Conservation (phyloP, 1,284 basidiomycete species). For the Rhodotorula sp. region DNA sequence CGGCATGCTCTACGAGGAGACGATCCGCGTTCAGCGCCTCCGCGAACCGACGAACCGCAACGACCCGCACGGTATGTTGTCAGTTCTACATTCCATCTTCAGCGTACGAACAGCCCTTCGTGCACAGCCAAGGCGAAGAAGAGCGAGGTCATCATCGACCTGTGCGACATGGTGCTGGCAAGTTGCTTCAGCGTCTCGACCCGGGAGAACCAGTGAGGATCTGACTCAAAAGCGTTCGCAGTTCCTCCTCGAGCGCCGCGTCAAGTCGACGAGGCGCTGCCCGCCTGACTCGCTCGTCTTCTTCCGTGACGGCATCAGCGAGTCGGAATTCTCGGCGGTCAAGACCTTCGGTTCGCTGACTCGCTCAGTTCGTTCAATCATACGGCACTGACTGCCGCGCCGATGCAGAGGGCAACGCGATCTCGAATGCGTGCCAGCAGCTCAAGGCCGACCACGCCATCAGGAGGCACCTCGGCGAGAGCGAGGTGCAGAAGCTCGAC, state of each 20-base stretch:
- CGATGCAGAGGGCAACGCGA: slow-evolving; percentile 1
- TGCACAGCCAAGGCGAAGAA: slow-evolving; percentile 1
- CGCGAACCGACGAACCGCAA: neutral
- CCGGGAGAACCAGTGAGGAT: no score
- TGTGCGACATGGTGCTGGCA: slow-evolving; percentile 8
- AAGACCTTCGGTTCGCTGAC: neutral
- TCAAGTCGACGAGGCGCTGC: no score
- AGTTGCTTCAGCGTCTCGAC: neutral
- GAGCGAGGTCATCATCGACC: slow-evolving; percentile 8
- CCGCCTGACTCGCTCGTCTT: slow-evolving; percentile 5
- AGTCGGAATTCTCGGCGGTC: slow-evolving; percentile 10
- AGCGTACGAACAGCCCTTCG: neutral
- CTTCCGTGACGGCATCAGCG: slow-evolving; percentile 21
- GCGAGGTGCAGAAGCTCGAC: neutral
- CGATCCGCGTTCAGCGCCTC: slow-evolving; percentile 4
- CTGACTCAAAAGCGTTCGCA: neutral
- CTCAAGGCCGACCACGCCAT: neutral
- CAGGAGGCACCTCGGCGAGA: neutral
- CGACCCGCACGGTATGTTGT: neutral
- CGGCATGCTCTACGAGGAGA: slow-evolving; percentile 7
- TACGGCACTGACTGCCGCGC: no score
- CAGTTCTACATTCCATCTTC: neutral
- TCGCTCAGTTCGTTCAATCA: no score
- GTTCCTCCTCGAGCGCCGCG: slow-evolving; percentile 11
- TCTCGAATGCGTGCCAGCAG: neutral